A percentile compares a stretch with the other conserved stretches of the same genome.
Conservation (phyloP, 495 filamentous ascomycete species). For the Chaetomium cochliodes region DNA sequence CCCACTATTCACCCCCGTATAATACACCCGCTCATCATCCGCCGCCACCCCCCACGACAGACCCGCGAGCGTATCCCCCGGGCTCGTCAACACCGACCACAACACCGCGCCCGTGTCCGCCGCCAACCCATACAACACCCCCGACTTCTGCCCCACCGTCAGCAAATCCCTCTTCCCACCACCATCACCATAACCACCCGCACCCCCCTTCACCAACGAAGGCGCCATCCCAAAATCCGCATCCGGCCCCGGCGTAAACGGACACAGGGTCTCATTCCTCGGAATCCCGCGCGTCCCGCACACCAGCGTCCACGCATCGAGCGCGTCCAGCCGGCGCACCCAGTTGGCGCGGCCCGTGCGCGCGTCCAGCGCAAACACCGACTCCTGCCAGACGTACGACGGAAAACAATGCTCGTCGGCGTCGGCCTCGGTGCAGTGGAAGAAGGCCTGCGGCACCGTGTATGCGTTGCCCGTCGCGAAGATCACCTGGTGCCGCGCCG, state of each 20-base stretch:
- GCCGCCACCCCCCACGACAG: slow-evolving; percentile 44
- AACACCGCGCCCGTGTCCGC: slow-evolving; percentile 34
- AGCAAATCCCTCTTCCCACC: slow-evolving; percentile 31
- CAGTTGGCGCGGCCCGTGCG: slow-evolving; percentile 35
- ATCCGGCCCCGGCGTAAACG: slow-evolving; percentile 38
- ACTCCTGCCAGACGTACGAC: slow-evolving; percentile 35
- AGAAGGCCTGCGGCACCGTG: neutral
- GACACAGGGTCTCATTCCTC: slow-evolving; percentile 31
- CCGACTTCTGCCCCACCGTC: slow-evolving; percentile 44
- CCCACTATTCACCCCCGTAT: slow-evolving; percentile 34
- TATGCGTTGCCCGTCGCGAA: slow-evolving; percentile 25
- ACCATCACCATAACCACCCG: neutral
- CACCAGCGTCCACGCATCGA: slow-evolving; percentile 38
- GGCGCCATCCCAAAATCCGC: slow-evolving; percentile 49
- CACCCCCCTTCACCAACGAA: slow-evolving; percentile 28
- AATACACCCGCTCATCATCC: slow-evolving; percentile 39
- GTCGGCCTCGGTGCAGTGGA: slow-evolving; percentile 27
- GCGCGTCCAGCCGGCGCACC: slow-evolving; percentile 28
- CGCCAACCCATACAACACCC: slow-evolving; percentile 36
- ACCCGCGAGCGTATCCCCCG: slow-evolving; percentile 31
- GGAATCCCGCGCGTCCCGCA: slow-evolving; percentile 27
- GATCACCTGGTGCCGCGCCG: slow-evolving; percentile 36
- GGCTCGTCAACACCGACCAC: slow-evolving; percentile 37
- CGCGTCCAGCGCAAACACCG: slow-evolving; percentile 38
- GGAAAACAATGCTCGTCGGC: slow-evolving; percentile 30